Evolutionary conservation across 257 asterid genomes (phyloP).

Genomic region (Anisodus tanguticus): DNA sequence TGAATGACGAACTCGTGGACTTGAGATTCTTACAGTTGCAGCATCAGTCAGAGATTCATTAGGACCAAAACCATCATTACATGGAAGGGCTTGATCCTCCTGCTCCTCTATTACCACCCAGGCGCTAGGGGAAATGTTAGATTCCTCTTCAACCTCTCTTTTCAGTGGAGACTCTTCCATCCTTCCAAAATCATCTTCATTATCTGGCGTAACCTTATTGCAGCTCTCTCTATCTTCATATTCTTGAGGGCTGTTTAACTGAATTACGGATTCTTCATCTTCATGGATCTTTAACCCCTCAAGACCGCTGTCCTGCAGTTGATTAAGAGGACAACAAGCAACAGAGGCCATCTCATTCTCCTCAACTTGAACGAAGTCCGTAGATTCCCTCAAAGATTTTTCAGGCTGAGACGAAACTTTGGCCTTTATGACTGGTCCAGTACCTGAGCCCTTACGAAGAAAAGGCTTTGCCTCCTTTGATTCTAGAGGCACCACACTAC

Average conservation of each 20-base stretch:
- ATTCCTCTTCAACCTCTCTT: conserved; percentile 63
- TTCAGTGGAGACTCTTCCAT: conserved; percentile 45
- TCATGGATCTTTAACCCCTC: conserved; percentile 39
- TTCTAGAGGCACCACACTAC: conserved; percentile 92
- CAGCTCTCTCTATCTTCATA: conserved; percentile 51
- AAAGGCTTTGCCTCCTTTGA: conserved; percentile 67
- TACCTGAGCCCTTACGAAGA: conserved; percentile 83
- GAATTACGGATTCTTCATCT: conserved; percentile 38
- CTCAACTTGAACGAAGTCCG: conserved; percentile 41
- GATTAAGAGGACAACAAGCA: conserved; percentile 46
- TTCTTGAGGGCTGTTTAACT: conserved; percentile 47
- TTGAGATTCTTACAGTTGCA: conserved; percentile 57
- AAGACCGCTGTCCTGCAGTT: conserved; percentile 49
- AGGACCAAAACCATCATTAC: conserved; percentile 44
- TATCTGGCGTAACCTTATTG: conserved; percentile 39
- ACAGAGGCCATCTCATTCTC: conserved; percentile 48
- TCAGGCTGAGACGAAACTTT: conserved; percentile 52
- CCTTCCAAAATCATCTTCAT: conserved; percentile 35
- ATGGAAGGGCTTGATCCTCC: conserved; percentile 53
- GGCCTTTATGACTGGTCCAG: conserved; percentile 53
- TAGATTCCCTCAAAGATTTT: conserved; percentile 47
- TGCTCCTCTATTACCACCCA: conserved; percentile 94
- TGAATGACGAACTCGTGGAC: conserved; percentile 93
- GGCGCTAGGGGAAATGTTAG: conserved; percentile 81
- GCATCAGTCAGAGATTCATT: conserved; percentile 48